These are phyloP conservation scores for Saccharomycopsis microspora DNA, from an alignment of 805 yeast species.

Conservation along the genomic window DNA sequence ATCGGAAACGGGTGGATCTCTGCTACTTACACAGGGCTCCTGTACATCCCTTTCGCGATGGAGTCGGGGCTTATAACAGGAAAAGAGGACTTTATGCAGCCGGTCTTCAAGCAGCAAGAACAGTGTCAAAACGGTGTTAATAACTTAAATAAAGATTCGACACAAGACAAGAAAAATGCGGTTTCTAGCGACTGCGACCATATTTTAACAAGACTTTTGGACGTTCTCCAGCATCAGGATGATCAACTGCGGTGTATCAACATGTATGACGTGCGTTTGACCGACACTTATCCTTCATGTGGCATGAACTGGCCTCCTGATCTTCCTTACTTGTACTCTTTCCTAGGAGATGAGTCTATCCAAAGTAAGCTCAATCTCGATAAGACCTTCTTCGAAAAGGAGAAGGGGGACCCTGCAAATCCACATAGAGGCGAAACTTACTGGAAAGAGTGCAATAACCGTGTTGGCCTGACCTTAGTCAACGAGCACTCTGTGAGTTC, in stretches of 20 bases:
- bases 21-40: slow-evolving; percentile 57
- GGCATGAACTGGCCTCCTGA: slow-evolving; percentile 80
- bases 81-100: slow-evolving; percentile 10
- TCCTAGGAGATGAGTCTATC: slow-evolving; percentile 37
- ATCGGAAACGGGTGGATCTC: slow-evolving; percentile 80
- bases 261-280: slow-evolving; percentile 54
- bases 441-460: slow-evolving; percentile 74
- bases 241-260: slow-evolving; percentile 29
- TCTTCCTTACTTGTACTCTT: slow-evolving; percentile 38
- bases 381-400: slow-evolving; percentile 20
- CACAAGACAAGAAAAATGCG: slow-evolving; percentile 17
- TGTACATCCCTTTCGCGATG: slow-evolving; percentile 51
- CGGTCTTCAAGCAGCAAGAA: slow-evolving; percentile 12
- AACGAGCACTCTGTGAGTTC: slow-evolving; percentile 50
- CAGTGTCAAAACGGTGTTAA: slow-evolving; percentile 13
- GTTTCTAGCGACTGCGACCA: slow-evolving; percentile 33
- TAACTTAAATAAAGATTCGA: slow-evolving; percentile 2
- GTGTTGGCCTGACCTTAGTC: slow-evolving; percentile 40
- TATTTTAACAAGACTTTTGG: slow-evolving; percentile 22
- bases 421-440: slow-evolving; percentile 6
- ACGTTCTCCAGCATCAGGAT: slow-evolving; percentile 21
- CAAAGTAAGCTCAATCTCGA: slow-evolving; percentile 43
- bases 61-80: slow-evolving; percentile 35
- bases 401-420: background rate
- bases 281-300: slow-evolving; percentile 56